A percentile compares a stretch with the other conserved stretches of the same genome.
These are phyloP conservation scores for Anthoceros angustus DNA, from an alignment of 225 moss, liverwort and hornwort species.

Conservation along the genomic window DNA sequence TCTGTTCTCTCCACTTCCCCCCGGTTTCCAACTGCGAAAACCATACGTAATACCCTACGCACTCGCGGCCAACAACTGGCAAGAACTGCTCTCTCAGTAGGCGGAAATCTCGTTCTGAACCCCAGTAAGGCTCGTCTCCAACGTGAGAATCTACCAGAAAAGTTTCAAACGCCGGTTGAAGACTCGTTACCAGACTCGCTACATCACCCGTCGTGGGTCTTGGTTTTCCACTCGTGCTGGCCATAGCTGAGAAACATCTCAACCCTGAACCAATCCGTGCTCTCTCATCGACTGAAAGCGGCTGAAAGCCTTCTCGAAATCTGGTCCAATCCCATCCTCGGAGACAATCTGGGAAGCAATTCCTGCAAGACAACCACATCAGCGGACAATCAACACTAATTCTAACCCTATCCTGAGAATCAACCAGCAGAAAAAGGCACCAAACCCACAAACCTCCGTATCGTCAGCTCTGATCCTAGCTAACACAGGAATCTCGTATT, in stretches of 20 bases:
- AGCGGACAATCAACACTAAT: background rate
- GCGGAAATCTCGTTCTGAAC: background rate
- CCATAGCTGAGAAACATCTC: background rate
- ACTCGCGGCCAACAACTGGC: too few relatives aligned
- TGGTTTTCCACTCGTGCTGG: background rate
- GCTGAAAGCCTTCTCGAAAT: constrained; percentile 56
- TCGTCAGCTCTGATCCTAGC: constrained; percentile 39
- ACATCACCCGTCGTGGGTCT: background rate
- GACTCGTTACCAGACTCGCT: background rate
- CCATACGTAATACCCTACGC: too few relatives aligned
- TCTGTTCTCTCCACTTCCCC: too few relatives aligned
- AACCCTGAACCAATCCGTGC: background rate
- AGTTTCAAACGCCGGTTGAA: background rate
- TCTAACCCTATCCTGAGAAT: background rate
- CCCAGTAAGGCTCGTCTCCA: background rate
- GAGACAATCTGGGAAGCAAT: constrained; percentile 70
- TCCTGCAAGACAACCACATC: constrained; percentile 32
- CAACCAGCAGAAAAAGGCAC: background rate
- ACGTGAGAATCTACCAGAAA: background rate
- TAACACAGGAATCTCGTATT: constrained; percentile 84
- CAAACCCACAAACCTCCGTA: constrained; percentile 40
- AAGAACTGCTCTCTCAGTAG: too few relatives aligned
- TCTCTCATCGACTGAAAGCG: constrained; percentile 13
- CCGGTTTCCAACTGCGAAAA: too few relatives aligned
- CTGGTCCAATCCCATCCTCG: constrained; percentile 66